Evolutionary conservation across 805 yeast genomes (phyloP).

Genomic region (Wickerhamomyces canadensis): DNA sequence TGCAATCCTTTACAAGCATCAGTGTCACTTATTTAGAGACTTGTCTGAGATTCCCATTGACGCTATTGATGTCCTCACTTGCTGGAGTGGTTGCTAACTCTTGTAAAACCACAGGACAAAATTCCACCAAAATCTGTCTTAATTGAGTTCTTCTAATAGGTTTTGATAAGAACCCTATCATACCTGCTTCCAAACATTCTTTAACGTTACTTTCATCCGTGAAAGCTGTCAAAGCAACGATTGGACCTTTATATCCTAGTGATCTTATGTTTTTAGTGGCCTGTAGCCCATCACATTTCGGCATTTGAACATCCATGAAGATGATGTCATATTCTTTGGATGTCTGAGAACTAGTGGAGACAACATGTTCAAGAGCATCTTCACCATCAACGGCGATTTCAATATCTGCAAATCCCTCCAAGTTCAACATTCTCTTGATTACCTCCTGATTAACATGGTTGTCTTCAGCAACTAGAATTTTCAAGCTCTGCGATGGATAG

Average conservation of each 20-base stretch:
- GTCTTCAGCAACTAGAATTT: slow-evolving; percentile 88
- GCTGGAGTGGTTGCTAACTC: slow-evolving; percentile 3
- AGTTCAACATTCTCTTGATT: slow-evolving; percentile 75
- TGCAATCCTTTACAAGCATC: too few relatives aligned
- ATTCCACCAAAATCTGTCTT: slow-evolving; percentile 42
- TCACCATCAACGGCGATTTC: slow-evolving; percentile 85
- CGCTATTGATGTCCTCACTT: not conserved
- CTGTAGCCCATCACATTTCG: slow-evolving; percentile 80
- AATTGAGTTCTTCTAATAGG: slow-evolving; percentile 75
- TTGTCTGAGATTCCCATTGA: not conserved
- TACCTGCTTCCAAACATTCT: slow-evolving; percentile 84
- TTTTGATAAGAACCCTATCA: slow-evolving; percentile 86
- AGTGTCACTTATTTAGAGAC: too few relatives aligned
- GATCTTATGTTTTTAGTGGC: slow-evolving; percentile 78
- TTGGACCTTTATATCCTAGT: slow-evolving; percentile 59
- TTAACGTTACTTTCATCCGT: slow-evolving; percentile 89
- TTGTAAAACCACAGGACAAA: slow-evolving; percentile 14
- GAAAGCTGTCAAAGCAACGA: slow-evolving; percentile 92
- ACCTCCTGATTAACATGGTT: slow-evolving; percentile 93
- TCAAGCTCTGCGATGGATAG: slow-evolving; percentile 15
- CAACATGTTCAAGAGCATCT: slow-evolving; percentile 71
- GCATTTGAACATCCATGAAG: slow-evolving; percentile 98
- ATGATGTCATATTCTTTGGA: slow-evolving; percentile 56
- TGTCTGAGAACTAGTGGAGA: not conserved
- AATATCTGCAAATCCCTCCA: slow-evolving; percentile 73